These are phyloP conservation scores for Urostyla sp. DNA, from an alignment of 73 alveolate genomes.

Conservation along the genomic window DNA sequence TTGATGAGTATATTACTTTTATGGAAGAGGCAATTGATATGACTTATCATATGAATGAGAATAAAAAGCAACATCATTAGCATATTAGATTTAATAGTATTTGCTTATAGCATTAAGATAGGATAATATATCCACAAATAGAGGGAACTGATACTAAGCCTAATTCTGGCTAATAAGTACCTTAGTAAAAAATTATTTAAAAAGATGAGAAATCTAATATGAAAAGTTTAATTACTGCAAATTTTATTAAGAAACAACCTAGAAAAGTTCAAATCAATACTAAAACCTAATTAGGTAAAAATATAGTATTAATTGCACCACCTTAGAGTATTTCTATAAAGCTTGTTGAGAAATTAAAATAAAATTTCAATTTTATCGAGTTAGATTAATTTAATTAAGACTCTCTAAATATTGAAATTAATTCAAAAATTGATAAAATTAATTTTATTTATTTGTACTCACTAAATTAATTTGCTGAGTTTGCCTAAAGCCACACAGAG, in stretches of 20 bases:
- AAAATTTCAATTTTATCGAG: not conserved
- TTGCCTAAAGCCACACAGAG: too few species aligned
- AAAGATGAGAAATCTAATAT: too few species aligned
- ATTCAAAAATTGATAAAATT: too few species aligned
- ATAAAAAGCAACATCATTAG: not conserved
- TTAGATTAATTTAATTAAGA: too few species aligned
- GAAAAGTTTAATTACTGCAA: too few species aligned
- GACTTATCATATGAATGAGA: slow-evolving; percentile 3
- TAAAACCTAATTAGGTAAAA: not conserved
- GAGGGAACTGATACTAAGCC: not conserved
- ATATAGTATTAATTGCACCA: not conserved
- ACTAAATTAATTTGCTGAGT: too few species aligned
- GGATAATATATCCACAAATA: not conserved
- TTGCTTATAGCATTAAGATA: not conserved
- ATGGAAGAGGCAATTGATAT: slow-evolving; percentile 48
- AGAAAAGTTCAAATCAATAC: not conserved
- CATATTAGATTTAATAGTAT: slow-evolving; percentile 7
- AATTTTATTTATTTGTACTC: too few species aligned
- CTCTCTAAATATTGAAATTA: too few species aligned
- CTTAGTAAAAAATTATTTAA: too few species aligned
- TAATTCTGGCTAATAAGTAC: not conserved
- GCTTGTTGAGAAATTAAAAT: not conserved
- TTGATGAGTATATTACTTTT: slow-evolving; percentile 36
- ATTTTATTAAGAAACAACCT: not conserved
- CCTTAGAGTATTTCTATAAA: not conserved